These are phyloP conservation scores for Solanum appendiculatum DNA, from an alignment of 257 asterid species.

Conservation along the genomic window DNA sequence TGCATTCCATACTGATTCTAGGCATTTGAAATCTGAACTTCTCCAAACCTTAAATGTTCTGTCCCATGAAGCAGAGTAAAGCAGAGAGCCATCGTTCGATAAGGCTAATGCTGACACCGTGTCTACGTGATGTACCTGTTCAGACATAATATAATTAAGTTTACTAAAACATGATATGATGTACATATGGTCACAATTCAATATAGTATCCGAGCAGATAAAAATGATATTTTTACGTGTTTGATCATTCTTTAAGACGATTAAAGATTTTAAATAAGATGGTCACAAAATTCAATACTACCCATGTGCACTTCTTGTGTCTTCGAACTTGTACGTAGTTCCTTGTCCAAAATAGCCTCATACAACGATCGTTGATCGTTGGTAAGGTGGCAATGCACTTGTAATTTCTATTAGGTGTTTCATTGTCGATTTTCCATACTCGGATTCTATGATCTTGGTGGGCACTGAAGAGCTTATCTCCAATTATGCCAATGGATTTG, in stretches of 20 bases:
- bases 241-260: not conserved
- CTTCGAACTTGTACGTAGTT: conserved; percentile 42
- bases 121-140: conserved; percentile 41
- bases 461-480: conserved; percentile 49
- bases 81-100: conserved; percentile 37
- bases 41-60: conserved; percentile 59
- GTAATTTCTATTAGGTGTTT: conserved; percentile 13
- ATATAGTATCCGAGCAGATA: not conserved
- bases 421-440: conserved; percentile 43
- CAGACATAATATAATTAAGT: not conserved
- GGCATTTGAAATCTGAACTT: conserved; percentile 46
- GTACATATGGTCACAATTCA: not conserved
- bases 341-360: conserved; percentile 30
- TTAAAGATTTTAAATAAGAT: not conserved
- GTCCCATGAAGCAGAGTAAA: conserved; percentile 90
- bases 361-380: conserved; percentile 45
- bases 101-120: conserved; percentile 56
- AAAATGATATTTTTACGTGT: no score
- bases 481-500: conserved; percentile 36
- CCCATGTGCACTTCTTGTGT: conserved; percentile 62
- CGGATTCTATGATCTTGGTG: conserved; percentile 75
- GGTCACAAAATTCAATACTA: not conserved
- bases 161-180: not conserved
- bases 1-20: conserved; percentile 54
- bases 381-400: conserved; percentile 58